Conservation (phyloP, 2,329 filamentous ascomycete species). For the Aureobasidium musti region DNA sequence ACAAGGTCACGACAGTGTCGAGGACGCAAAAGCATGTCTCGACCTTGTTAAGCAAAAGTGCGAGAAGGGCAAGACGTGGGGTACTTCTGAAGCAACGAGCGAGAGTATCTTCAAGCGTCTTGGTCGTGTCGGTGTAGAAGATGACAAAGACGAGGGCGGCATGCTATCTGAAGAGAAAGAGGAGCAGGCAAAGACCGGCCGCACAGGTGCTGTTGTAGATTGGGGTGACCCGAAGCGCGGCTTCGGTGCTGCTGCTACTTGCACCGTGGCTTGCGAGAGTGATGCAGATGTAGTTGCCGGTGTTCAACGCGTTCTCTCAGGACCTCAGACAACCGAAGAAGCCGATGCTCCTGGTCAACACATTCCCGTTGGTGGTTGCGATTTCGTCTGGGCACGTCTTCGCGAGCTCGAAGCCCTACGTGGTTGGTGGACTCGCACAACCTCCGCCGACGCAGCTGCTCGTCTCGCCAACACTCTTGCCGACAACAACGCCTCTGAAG, state of each 20-base stretch:
- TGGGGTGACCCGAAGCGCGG: conserved; percentile 77
- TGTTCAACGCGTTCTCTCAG: conserved; percentile 55
- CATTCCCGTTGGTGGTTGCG: conserved; percentile 56
- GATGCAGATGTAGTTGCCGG: conserved; percentile 61
- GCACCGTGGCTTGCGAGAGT: conserved; percentile 58
- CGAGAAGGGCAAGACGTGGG: conserved; percentile 87
- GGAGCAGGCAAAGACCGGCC: conserved; percentile 42
- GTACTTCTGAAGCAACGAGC: conserved; percentile 71
- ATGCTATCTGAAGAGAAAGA: conserved; percentile 46
- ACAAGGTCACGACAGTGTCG: conserved; percentile 84
- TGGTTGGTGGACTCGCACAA: conserved; percentile 61
- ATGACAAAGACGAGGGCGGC: conserved; percentile 43
- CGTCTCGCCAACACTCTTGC: conserved; percentile 32
- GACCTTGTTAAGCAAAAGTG: conserved; percentile 95
- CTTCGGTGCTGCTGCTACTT: conserved; percentile 58
- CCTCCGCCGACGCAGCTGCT: conserved; percentile 45
- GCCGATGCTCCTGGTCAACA: conserved; percentile 32
- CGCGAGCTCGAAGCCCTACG: conserved; percentile 61
- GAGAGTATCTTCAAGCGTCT: conserved; percentile 91
- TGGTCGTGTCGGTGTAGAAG: conserved; percentile 41
- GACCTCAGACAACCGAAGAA: conserved; percentile 35
- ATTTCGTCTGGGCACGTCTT: conserved; percentile 65
- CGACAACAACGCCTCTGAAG: conserved; percentile 8
- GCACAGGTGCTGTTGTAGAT: conserved; percentile 76
- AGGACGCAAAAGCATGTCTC: conserved; percentile 87